Evolutionary conservation across 2,329 filamentous ascomycete genomes (phyloP).

Genomic region (Colletotrichum chrysophilum): DNA sequence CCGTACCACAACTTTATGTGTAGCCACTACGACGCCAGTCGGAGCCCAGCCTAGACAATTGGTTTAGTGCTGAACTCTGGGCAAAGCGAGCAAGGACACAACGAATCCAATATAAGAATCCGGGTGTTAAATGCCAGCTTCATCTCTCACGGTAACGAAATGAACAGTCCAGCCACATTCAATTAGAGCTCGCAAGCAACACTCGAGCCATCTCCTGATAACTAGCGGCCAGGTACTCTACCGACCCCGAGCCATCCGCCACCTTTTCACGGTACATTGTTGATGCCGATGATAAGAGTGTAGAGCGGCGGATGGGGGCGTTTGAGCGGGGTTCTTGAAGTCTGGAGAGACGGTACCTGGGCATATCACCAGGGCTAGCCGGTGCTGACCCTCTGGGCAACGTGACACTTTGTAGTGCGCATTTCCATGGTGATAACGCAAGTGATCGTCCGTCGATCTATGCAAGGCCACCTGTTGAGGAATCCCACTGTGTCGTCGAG

Average conservation of each 20-base stretch:
- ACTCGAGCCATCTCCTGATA: background rate
- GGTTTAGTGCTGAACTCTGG: background rate
- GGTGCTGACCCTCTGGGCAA: background rate
- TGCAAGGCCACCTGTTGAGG: background rate
- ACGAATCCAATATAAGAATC: background rate
- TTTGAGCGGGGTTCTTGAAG: background rate
- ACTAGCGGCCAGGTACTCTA: background rate
- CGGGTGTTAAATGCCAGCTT: background rate
- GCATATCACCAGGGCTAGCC: background rate
- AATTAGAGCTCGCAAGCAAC: background rate
- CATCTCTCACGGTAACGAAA: background rate
- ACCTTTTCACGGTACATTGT: background rate
- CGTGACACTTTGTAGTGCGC: background rate
- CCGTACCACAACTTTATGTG: background rate
- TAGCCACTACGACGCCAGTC: background rate
- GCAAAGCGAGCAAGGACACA: background rate
- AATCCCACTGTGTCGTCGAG: background rate
- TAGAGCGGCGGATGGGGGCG: background rate
- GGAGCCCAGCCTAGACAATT: background rate
- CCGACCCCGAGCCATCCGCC: background rate
- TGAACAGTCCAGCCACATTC: background rate
- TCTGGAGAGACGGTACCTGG: background rate
- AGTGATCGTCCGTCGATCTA: constrained; percentile 13
- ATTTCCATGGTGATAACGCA: background rate
- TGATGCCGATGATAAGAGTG: background rate